Base-by-base conservation (phyloP, 2,329 filamentous ascomycete species). In the Triangularia setosa region DNA sequence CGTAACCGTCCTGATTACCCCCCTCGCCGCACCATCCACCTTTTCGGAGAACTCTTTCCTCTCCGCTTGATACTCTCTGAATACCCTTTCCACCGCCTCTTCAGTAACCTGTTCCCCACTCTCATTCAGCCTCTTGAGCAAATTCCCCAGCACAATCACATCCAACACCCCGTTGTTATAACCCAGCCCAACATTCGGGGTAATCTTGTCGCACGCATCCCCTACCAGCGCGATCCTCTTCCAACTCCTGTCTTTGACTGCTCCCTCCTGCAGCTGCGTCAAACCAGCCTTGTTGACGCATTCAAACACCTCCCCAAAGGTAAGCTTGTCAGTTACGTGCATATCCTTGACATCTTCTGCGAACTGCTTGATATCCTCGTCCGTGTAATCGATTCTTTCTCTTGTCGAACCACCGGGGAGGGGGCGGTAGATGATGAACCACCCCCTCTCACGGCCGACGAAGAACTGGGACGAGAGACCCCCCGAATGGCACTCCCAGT, bases 191-290 rank as follows among this genome's bases (percentile, higher is more conserved):
- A 65, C 58, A 21, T 66, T 69, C 3, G 69, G 69, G 11, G 70
- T 71, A 35, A 68, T 66, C 66, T 71, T 71, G 63, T 69, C 66
- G 24, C 65, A 64, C n/a, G 70, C 66, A 58, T 72, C 71, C 8
- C 70, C 69, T 1, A 70, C 65, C 33, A 72, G 53, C 5, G 68
- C 69, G 3, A 70, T 62, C 4, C 70, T 59, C 18, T 67, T 64
- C 27, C 62, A 67, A 28, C 58, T 68, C 67, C 69, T 69, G 12
- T 55, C 64, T 8, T 65, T 48, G 1, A 68, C 53, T 2, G 68
- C 53, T 2, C 69, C 70, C 52, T 72, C 69, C 52, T 72, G 65
- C 14, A 70, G 62, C 1, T 65, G 64, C 4, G 64, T 63, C 40
- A 69, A 30, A 16, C 63, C 64, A 1, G 65, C 60, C 35, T 60